phyloP scores from a whole-genome alignment of 2,329 filamentous ascomycete genomes.

The Ambrosiella beaveri region DNA sequence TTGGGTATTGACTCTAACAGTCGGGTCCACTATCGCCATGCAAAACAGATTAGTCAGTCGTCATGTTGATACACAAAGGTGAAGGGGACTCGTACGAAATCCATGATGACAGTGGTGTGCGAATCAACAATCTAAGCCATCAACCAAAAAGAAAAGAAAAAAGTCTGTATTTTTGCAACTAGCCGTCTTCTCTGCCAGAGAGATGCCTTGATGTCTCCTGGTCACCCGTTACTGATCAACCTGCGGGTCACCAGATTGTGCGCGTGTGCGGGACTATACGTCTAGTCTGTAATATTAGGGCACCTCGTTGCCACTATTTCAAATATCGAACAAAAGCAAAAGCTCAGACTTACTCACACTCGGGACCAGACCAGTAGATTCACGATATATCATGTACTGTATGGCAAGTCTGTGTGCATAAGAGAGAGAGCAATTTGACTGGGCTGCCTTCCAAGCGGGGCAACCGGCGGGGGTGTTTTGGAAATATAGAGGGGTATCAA shows the following conservation, averaged over 20 bases:
- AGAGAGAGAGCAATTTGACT: not conserved
- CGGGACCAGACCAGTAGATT: too few species aligned
- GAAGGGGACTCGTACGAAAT: slow-evolving; percentile 3
- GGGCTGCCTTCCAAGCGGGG: slow-evolving; percentile 1
- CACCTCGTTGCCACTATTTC: too few species aligned
- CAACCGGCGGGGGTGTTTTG: not conserved
- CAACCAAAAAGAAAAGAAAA: not conserved
- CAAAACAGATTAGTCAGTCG: not conserved
- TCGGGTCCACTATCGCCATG: slow-evolving; percentile 42
- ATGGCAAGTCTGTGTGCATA: not conserved
- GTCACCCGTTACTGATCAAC: too few species aligned
- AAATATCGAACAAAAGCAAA: not conserved
- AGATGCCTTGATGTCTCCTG: too few species aligned
- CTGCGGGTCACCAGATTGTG: too few species aligned
- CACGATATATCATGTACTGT: too few species aligned
- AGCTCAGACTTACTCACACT: not conserved
- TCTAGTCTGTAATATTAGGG: too few species aligned
- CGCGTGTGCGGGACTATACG: too few species aligned
- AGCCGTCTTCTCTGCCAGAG: too few species aligned
- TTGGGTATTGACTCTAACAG: slow-evolving; percentile 46
- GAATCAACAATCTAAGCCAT: not conserved
- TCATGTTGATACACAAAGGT: not conserved
- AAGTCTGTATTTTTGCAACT: not conserved
- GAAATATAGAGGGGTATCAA: slow-evolving; percentile 3
- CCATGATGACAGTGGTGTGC: slow-evolving; percentile 3